phyloP scores from a whole-genome alignment of 208 protist genomes.

The Leishmania gerbilli region DNA sequence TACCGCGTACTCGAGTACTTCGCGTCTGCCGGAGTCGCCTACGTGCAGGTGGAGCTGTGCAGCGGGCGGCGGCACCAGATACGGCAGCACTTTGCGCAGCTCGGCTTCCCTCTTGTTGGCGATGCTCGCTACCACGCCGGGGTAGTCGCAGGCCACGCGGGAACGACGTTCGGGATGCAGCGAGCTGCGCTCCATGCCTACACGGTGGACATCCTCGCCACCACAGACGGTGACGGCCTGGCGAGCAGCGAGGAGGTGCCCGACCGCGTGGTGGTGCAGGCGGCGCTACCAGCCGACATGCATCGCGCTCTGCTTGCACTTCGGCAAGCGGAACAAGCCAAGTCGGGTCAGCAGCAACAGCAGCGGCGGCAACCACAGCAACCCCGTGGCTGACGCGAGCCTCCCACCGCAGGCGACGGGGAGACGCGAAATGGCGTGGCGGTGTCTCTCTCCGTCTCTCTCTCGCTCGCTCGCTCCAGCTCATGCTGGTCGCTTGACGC shows the following conservation, averaged over 20 bases:
- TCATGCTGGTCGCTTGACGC: background rate
- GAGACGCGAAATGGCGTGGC: background rate
- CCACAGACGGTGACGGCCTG: slow-evolving; percentile 2
- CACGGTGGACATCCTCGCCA: slow-evolving; percentile 37
- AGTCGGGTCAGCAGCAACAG: background rate
- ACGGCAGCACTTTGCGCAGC: slow-evolving; percentile 77
- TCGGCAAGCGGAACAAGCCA: slow-evolving; percentile 14
- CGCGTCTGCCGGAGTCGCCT: slow-evolving; percentile 45
- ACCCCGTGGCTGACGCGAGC: background rate
- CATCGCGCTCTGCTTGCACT: slow-evolving; percentile 39
- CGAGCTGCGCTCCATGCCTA: slow-evolving; percentile 33
- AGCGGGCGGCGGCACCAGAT: slow-evolving; percentile 82
- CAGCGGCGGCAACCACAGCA: background rate
- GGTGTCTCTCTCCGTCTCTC: background rate
- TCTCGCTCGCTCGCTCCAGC: background rate
- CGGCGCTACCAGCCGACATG: slow-evolving; percentile 59
- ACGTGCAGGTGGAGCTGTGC: slow-evolving; percentile 62
- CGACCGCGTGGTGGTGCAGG: slow-evolving; percentile 51
- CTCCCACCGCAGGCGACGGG: background rate
- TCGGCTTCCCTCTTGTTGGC: slow-evolving; percentile 70
- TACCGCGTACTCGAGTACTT: slow-evolving; percentile 76
- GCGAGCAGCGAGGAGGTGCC: slow-evolving; percentile 2
- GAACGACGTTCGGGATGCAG: slow-evolving; percentile 6
- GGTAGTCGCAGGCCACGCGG: slow-evolving; percentile 6
- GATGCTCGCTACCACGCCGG: slow-evolving; percentile 61